Evolutionary conservation across 805 yeast species (phyloP), one percentile per base, ranked within the genome.

Genomic region (Candida qinlingensis): DNA sequence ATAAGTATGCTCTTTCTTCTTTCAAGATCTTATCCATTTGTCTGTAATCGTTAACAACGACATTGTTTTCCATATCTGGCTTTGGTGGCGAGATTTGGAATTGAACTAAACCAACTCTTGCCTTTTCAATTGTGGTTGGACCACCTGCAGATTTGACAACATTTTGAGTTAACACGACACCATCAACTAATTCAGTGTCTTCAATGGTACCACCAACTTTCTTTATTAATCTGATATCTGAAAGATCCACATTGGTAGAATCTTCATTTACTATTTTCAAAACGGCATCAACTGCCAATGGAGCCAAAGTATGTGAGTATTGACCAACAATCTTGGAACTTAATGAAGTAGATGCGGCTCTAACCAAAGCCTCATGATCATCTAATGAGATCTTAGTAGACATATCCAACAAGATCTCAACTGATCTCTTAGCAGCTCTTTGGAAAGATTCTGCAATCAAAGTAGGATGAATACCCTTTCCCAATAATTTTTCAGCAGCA

Each of bases 21-120:
- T 95, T 94, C 65, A 94, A 76, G 59, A 94, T 94, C 73, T 92
- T 94, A 70, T 94, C 99, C 99, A 94, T 94, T 71, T 94, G 99
- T 70, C 99, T 81, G 74, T 94, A 94, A 69, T 94, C 99, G 64
- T 87, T 94, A 47, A 94, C 98, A 49, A 94, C 96, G 44, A 94
- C 92, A 65, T 91, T 92, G 69, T 94, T 94, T 72, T 94, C 99
- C 85, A 95, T 60, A 41, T 78, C 75, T 87, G 99, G 74, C 87
- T 94, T 74, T 90, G 99, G 62, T 87, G 80, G 97, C 79, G 38
- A 98, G 87, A 71, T 89, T 89, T 41, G 99, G 95, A 66, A 94
- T 84, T 59, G 95, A 72, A 62, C 63, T 87, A 78, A 30, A 87
- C 98, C 64, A 89, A 94, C 89, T 56, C 77, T 79, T 12, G 99